Evolutionary conservation across 106 monocot genomes (phyloP).

Genomic region (Dendrobium catenatum): DNA sequence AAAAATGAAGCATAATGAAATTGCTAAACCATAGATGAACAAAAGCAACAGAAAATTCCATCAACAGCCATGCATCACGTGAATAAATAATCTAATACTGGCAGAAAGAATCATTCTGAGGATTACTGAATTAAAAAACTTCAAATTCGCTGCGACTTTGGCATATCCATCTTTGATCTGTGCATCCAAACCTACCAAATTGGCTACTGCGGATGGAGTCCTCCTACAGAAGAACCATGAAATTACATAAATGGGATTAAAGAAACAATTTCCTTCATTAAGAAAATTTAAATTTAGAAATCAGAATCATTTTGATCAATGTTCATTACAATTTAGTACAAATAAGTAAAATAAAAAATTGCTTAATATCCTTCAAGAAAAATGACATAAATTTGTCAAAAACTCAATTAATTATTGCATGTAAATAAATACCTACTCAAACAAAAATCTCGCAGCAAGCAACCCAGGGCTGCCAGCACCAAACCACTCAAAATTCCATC

Average conservation of each 20-base stretch:
- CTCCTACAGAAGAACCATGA: constrained; percentile 41
- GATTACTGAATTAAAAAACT: constrained; percentile 76
- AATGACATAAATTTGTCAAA: not conserved
- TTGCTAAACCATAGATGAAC: not conserved
- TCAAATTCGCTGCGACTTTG: constrained; percentile 75
- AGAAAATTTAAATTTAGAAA: not conserved
- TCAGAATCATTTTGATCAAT: not conserved
- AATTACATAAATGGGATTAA: constrained; percentile 4
- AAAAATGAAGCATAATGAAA: not conserved
- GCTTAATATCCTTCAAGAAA: not conserved
- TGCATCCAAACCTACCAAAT: constrained; percentile 51
- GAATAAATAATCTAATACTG: not conserved
- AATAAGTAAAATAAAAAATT: not conserved
- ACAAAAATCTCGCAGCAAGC: constrained; percentile 64
- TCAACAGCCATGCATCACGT: not conserved
- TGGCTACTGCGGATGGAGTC: constrained; percentile 68
- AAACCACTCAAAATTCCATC: constrained; percentile 99
- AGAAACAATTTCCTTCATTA: not conserved
- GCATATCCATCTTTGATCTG: constrained; percentile 80
- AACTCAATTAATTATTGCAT: not conserved
- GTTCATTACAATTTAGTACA: not conserved
- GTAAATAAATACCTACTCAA: constrained; percentile 66
- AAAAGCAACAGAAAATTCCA: not conserved
- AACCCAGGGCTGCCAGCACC: constrained; percentile 80
- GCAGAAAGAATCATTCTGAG: not conserved